phyloP scores from a whole-genome alignment of 768 basidiomycete genomes.

The Russula earlei region DNA sequence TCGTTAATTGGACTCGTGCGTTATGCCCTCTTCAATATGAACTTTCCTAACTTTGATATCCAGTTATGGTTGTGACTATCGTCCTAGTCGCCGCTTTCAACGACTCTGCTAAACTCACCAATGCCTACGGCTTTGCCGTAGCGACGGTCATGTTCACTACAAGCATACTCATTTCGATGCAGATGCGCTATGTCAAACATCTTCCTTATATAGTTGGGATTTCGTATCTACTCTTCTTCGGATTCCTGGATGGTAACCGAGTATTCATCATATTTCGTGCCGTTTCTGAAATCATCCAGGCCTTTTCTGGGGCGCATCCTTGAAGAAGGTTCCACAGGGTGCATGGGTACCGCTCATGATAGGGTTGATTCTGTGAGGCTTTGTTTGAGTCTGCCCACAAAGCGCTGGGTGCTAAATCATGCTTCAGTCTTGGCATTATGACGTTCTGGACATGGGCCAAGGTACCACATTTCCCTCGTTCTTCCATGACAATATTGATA shows the following conservation, averaged over 20 bases:
- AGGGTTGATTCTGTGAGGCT: constrained; percentile 38
- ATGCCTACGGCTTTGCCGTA: constrained; percentile 56
- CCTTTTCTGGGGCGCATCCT: constrained; percentile 55
- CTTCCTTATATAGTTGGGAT: constrained; percentile 35
- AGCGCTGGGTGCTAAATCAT: not conserved
- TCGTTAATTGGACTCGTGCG: constrained; percentile 45
- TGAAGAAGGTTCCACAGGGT: constrained; percentile 53
- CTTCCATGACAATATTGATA: not conserved
- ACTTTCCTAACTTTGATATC: not conserved
- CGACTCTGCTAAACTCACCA: constrained; percentile 42
- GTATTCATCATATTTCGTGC: not conserved
- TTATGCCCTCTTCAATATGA: not conserved
- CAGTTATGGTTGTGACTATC: constrained; percentile 43
- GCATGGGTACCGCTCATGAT: constrained; percentile 62
- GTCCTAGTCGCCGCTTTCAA: constrained; percentile 49
- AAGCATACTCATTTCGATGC: constrained; percentile 43
- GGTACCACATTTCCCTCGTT: constrained; percentile 21
- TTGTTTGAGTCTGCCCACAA: not conserved
- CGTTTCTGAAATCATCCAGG: constrained; percentile 18
- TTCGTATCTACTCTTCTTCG: constrained; percentile 43
- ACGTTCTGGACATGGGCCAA: constrained; percentile 61
- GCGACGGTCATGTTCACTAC: constrained; percentile 60
- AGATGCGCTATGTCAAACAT: constrained; percentile 48
- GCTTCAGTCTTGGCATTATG: constrained; percentile 36
- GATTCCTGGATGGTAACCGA: constrained; percentile 48